Evolutionary conservation across 768 basidiomycete species (phyloP).

Genomic region (Cubamyces sp.): DNA sequence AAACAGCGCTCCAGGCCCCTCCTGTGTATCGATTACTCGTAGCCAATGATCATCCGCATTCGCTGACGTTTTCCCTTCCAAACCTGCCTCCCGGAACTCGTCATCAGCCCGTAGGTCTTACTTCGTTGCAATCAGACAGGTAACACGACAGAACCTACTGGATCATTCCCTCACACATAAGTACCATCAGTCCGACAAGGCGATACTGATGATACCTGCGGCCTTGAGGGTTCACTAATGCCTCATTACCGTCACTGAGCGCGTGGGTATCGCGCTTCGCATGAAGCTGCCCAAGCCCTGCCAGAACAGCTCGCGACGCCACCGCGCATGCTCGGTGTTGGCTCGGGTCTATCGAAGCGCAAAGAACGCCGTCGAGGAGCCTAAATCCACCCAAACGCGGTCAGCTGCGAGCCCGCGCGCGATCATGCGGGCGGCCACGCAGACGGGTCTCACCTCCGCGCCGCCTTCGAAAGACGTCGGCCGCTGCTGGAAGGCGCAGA

Average conservation of each 20-base stretch:
- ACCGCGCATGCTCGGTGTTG: conserved; percentile 3
- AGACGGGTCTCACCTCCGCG: conserved; percentile 10
- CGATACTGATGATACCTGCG: no score
- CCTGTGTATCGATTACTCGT: background rate
- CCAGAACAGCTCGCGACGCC: background rate
- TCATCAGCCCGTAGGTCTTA: no score
- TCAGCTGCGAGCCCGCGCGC: conserved; percentile 13
- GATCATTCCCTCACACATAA: no score
- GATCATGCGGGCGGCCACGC: conserved; percentile 16
- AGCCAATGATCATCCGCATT: no score
- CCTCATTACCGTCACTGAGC: conserved; percentile 6
- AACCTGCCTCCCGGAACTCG: no score
- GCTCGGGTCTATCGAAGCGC: conserved; percentile 15
- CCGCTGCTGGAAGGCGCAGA: conserved; percentile 1
- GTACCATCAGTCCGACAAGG: no score
- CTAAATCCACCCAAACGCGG: conserved; percentile 7
- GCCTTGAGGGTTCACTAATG: background rate
- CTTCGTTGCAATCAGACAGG: no score
- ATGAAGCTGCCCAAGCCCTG: background rate
- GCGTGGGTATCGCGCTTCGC: background rate
- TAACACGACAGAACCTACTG: no score
- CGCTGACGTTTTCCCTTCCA: no score
- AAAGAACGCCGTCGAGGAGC: background rate
- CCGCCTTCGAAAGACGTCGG: conserved; percentile 12
- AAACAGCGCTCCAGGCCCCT: background rate